Base-by-base conservation (phyloP, 2,329 filamentous ascomycete genomes). In the Purpureocillium lavendulum region DNA sequence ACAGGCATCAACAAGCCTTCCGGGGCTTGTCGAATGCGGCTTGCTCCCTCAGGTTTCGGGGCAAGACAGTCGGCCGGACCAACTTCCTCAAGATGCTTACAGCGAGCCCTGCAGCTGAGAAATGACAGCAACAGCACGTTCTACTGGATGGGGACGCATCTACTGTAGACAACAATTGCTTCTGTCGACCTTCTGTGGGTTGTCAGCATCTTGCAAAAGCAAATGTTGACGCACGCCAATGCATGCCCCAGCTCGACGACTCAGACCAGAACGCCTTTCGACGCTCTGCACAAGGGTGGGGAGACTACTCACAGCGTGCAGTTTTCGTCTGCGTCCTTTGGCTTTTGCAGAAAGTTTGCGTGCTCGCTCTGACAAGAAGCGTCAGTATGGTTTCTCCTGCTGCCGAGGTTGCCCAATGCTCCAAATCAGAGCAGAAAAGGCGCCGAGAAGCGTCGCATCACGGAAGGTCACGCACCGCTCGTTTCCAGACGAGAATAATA, bases 71-170 rank as follows among this genome's bases (percentile, higher is more conserved):
- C 33, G 18, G 33, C 31, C 17, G 30, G 38, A 26, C 21, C 29
- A 30, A 34, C 24, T 33, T 9, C 30, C 24, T 39, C 18, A 21
- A 38, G 37, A 33, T 36, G 32, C 37, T 41, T 29, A 38, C 35
- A 30, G 37, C 34, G 45, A 49, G 41, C 35, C 42, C 48, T 51
- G 50, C 46, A 47, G 39, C 36, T 36, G 39, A 41, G 21, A 40
- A 28, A 11, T 43, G 43, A 37, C 32, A 35, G 33, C 33, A 30
- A 41, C 31, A 39, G 39, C 17, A 34, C 17, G 37, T 29, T 40
- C 39, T 37, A 32, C 39, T 39, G 16, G 18, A 10, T 30, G 16
- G n/a, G 18, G 35, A 38, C 35, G 33, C 40, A 38, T 38, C 14
- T 29, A 35, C 16, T 26, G 28, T 18, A 16, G 7, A 35, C 14